Evolutionary conservation across 176 grass and related monocot species (phyloP).

Genomic region (Echinochloa phyllopogon): DNA sequence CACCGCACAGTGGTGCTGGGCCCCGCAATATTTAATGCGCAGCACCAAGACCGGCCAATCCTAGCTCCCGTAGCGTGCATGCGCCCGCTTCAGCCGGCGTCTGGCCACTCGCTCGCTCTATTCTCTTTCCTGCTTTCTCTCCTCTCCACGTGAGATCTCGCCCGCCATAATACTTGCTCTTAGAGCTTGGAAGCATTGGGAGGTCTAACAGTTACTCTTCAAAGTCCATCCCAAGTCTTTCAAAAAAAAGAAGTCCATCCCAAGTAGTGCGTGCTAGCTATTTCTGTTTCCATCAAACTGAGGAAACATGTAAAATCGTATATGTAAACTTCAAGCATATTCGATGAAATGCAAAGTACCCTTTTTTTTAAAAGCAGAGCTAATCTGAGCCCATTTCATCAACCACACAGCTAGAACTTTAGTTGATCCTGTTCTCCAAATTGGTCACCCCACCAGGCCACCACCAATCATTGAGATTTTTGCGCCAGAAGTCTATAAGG

Average conservation of each 20-base stretch:
- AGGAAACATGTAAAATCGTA: neutral
- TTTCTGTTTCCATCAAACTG: neutral
- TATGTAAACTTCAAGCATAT: neutral
- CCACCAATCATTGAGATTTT: neutral
- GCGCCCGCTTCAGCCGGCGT: no score
- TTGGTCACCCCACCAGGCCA: neutral
- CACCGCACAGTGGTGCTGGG: no score
- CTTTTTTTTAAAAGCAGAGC: neutral
- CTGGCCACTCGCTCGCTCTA: no score
- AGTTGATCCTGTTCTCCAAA: conserved; percentile 5
- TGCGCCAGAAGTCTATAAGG: neutral
- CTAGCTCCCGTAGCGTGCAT: no score
- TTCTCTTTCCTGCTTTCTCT: no score
- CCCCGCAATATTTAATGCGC: no score
- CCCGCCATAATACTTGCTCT: no score
- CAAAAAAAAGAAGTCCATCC: conserved; percentile 1
- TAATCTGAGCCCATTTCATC: neutral
- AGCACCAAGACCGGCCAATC: no score
- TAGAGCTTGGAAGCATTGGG: neutral
- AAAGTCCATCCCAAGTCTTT: conserved; percentile 2
- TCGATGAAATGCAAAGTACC: neutral
- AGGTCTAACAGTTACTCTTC: neutral
- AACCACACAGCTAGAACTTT: conserved; percentile 6
- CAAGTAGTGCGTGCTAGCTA: neutral
- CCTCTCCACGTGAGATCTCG: no score